phyloP scores from a whole-genome alignment of 2,329 filamentous ascomycete genomes.

The Penicillium sclerotigenum region DNA sequence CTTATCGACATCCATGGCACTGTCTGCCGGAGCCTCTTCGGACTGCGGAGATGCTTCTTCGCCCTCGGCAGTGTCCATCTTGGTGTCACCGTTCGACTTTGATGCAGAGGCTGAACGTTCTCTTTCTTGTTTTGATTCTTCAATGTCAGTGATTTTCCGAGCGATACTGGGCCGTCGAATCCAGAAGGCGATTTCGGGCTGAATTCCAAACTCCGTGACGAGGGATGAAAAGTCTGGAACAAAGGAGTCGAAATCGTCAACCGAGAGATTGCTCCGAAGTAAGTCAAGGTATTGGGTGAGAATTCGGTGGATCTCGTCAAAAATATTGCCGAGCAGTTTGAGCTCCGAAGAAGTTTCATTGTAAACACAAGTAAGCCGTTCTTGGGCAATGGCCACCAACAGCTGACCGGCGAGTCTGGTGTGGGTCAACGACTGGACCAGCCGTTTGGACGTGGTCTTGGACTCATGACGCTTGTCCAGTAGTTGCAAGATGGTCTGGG shows the following conservation, averaged over 20 bases:
- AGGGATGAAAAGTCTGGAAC: constrained; percentile 73
- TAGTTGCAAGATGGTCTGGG: constrained; percentile 74
- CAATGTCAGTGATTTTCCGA: constrained; percentile 54
- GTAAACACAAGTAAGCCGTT: constrained; percentile 82
- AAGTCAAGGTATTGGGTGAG: constrained; percentile 87
- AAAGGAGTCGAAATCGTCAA: constrained; percentile 71
- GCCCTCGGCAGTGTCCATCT: constrained; percentile 36
- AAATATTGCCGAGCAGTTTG: constrained; percentile 81
- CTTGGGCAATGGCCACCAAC: constrained; percentile 86
- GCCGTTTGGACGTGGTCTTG: constrained; percentile 69
- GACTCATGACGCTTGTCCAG: constrained; percentile 79
- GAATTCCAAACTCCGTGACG: constrained; percentile 74
- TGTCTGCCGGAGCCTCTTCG: constrained; percentile 20
- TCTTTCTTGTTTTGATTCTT: constrained; percentile 33
- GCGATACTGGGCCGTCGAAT: constrained; percentile 73
- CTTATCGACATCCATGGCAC: constrained; percentile 37
- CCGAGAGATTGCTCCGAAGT: constrained; percentile 72
- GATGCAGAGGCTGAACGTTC: constrained; percentile 22
- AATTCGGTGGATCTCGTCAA: constrained; percentile 85
- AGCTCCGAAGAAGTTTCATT: constrained; percentile 74
- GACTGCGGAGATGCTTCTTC: constrained; percentile 18
- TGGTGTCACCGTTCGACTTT: constrained; percentile 32
- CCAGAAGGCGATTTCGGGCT: constrained; percentile 77
- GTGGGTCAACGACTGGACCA: constrained; percentile 75
- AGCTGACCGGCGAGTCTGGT: constrained; percentile 76